Conservation (phyloP, 208 protist genomes). For the Acanthamoeba polyphaga region DNA sequence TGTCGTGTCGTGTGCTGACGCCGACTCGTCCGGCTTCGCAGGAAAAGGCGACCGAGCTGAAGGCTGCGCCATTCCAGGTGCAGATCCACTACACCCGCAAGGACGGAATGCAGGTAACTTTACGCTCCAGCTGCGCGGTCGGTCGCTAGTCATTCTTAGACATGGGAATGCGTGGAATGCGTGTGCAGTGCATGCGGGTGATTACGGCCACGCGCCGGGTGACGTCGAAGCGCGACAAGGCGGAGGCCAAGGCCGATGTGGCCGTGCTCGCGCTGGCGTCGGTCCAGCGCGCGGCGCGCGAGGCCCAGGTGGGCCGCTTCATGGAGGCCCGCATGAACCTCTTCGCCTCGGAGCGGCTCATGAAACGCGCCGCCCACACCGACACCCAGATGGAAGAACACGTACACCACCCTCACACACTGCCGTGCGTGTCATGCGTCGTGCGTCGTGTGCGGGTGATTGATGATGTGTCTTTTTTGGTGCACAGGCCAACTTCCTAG, state of each 20-base stretch:
- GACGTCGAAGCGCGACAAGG: constrained; percentile 4
- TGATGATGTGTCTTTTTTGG: background rate
- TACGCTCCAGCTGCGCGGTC: background rate
- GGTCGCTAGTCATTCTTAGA: background rate
- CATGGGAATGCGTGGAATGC: background rate
- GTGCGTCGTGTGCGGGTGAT: background rate
- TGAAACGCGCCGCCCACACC: constrained; percentile 55
- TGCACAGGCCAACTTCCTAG: constrained; percentile 45
- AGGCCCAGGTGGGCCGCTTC: constrained; percentile 40
- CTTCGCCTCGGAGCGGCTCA: constrained; percentile 44
- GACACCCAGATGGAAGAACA: constrained; percentile 72
- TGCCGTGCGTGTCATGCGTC: background rate
- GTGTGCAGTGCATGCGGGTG: constrained; percentile 38
- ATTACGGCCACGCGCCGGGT: background rate
- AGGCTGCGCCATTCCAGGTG: constrained; percentile 19
- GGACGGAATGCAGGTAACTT: constrained; percentile 54
- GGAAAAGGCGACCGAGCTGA: background rate
- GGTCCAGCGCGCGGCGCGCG: constrained; percentile 20
- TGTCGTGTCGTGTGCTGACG: background rate
- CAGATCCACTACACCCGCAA: constrained; percentile 37
- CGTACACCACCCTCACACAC: background rate
- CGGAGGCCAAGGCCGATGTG: constrained; percentile 51
- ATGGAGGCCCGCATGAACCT: constrained; percentile 30
- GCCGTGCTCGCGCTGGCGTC: constrained; percentile 53
- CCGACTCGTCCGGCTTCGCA: background rate